A percentile compares a stretch with the other conserved stretches of the same genome.
Conservation (phyloP, 2,329 filamentous ascomycete genomes). For the Cladosporium halotolerans region DNA sequence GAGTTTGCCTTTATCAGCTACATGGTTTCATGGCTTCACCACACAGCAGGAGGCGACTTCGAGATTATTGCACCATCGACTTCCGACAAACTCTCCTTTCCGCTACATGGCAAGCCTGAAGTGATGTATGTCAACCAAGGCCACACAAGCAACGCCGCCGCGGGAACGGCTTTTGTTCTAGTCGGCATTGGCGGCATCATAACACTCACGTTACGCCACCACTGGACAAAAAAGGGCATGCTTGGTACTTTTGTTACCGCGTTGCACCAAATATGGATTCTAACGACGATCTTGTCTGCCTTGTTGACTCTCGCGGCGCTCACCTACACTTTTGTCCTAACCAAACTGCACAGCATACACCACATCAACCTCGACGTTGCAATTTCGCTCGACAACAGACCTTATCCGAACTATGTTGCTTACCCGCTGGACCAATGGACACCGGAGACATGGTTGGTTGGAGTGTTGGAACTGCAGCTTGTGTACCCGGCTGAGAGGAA, state of each 20-base stretch:
- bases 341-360: conserved; percentile 18
- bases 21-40: conserved; percentile 27
- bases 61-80: conserved; percentile 13
- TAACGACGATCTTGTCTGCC: conserved; percentile 18
- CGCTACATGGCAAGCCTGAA: conserved; percentile 37
- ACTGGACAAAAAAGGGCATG: neutral
- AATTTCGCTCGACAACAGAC: conserved; percentile 17
- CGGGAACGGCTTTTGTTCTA: conserved; percentile 26
- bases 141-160: conserved; percentile 27
- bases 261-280: conserved; percentile 22
- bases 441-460: conserved; percentile 26
- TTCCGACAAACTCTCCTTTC: conserved; percentile 22
- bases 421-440: conserved; percentile 25
- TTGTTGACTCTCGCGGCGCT: conserved; percentile 22
- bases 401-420: conserved; percentile 24
- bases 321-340: conserved; percentile 24
- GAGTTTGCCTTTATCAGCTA: conserved; percentile 24
- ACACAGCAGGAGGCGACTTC: conserved; percentile 21
- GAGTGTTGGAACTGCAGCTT: conserved; percentile 21
- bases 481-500: conserved; percentile 11
- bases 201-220: conserved; percentile 18
- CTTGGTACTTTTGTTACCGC: neutral
- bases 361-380: conserved; percentile 21
- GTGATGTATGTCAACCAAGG: conserved; percentile 27
- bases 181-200: conserved; percentile 24